A percentile compares a stretch with the other conserved stretches of the same genome.
Conservation (phyloP, 805 yeast genomes). For the Kuraishia floccosa region DNA sequence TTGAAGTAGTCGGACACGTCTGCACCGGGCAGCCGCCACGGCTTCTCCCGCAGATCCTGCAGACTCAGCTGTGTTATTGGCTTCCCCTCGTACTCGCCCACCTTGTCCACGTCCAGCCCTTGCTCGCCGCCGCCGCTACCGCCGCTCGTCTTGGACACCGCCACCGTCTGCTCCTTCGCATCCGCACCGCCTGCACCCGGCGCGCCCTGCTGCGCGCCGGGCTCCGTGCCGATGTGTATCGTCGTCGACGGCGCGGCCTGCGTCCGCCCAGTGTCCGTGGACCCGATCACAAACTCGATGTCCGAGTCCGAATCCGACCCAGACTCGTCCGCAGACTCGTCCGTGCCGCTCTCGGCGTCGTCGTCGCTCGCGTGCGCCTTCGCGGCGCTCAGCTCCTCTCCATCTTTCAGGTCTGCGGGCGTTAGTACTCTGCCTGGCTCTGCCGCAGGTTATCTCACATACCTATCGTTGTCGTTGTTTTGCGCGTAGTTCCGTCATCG, state of each 20-base stretch:
- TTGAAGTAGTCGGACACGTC: constrained; percentile 92
- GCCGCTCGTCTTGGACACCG: constrained; percentile 8
- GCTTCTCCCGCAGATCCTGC: constrained; percentile 81
- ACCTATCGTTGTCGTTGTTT: constrained; percentile 11
- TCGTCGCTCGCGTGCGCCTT: no score
- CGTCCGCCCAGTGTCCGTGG: constrained; percentile 8
- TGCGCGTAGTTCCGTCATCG: constrained; percentile 16
- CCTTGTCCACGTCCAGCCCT: constrained; percentile 52
- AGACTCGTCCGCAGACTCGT: constrained; percentile 30
- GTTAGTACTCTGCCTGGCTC: no score
- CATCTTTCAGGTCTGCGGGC: constrained; percentile 11
- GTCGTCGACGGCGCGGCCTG: constrained; percentile 7
- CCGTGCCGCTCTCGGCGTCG: constrained; percentile 24
- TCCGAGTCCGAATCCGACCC: constrained; percentile 40
- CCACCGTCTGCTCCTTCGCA: constrained; percentile 3
- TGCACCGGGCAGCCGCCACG: constrained; percentile 98
- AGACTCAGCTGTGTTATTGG: constrained; percentile 76
- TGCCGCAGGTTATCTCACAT: constrained; percentile 8
- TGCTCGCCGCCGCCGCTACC: constrained; percentile 7
- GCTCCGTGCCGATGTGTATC: constrained; percentile 1
- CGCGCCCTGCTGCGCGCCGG: not conserved
- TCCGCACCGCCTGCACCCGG: constrained; percentile 8
- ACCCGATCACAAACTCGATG: constrained; percentile 74
- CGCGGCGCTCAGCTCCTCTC: no score
- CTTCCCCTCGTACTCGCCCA: constrained; percentile 67